These are phyloP conservation scores for Tubosaeta sp. DNA, from an alignment of 768 basidiomycete genomes.

Conservation along the genomic window DNA sequence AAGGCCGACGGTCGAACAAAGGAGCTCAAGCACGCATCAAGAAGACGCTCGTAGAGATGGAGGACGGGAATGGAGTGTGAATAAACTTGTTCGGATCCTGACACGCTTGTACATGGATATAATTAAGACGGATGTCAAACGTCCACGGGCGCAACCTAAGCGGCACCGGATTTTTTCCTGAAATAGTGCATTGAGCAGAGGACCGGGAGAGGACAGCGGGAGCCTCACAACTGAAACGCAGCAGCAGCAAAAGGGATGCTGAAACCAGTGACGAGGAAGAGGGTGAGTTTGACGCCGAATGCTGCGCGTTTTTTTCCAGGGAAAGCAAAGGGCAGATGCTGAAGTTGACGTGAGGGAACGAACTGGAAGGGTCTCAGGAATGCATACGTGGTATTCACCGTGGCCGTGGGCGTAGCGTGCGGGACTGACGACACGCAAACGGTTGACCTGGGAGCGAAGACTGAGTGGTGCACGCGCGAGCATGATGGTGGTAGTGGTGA, in stretches of 20 bases:
- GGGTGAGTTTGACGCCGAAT: constrained; percentile 35
- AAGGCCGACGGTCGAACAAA: constrained; percentile 30
- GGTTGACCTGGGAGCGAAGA: constrained; percentile 37
- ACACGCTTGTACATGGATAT: constrained; percentile 7
- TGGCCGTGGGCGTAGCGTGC: constrained; percentile 49
- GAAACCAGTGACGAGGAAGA: constrained; percentile 51
- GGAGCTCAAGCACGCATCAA: constrained; percentile 36
- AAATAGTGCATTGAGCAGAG: constrained; percentile 1
- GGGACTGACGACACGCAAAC: constrained; percentile 21
- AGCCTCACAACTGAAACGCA: constrained; percentile 59
- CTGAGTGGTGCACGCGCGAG: constrained; percentile 41
- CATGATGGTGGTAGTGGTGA: constrained; percentile 26
- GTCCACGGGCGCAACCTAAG: constrained; percentile 20
- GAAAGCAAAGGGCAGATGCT: constrained; percentile 57
- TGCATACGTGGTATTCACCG: constrained; percentile 48
- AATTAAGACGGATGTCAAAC: neutral
- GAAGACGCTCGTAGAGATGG: constrained; percentile 25
- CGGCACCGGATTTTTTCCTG: constrained; percentile 39
- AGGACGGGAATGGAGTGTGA: constrained; percentile 16
- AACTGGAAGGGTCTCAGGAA: neutral
- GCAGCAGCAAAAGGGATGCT: constrained; percentile 64
- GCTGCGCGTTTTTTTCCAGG: constrained; percentile 47
- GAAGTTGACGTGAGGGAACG: neutral
- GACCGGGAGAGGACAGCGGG: neutral
- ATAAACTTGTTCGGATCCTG: constrained; percentile 1